Conservation (phyloP, 2,329 filamentous ascomycete genomes). For the Penicillium sp. region DNA sequence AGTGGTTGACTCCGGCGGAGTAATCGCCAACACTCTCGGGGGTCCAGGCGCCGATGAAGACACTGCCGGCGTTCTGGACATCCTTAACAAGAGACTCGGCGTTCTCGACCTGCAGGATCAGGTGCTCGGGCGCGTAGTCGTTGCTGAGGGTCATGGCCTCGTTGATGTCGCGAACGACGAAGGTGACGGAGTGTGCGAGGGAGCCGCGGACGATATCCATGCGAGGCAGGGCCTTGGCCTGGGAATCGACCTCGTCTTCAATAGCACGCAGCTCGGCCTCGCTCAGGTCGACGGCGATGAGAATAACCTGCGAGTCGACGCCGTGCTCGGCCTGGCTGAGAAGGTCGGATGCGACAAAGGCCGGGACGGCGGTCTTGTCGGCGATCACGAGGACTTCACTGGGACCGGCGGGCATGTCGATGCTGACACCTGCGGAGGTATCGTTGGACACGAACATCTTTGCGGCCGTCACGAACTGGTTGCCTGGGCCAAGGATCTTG, state of each 20-base stretch:
- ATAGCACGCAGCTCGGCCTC: constrained; percentile 76
- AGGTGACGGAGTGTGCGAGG: constrained; percentile 87
- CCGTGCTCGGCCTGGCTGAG: constrained; percentile 96
- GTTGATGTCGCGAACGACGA: constrained; percentile 68
- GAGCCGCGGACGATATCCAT: constrained; percentile 90
- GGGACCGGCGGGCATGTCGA: constrained; percentile 97
- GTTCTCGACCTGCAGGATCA: constrained; percentile 85
- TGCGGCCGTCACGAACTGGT: constrained; percentile 96
- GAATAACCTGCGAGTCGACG: constrained; percentile 90
- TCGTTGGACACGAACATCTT: constrained; percentile 99
- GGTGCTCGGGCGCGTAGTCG: constrained; percentile 90
- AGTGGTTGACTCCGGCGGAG: constrained; percentile 96
- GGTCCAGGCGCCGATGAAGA: constrained; percentile 95
- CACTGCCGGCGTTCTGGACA: constrained; percentile 91
- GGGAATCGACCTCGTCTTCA: constrained; percentile 84
- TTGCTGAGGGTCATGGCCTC: constrained; percentile 85
- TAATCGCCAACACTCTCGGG: constrained; percentile 98
- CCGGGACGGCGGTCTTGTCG: constrained; percentile 82
- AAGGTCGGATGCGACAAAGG: constrained; percentile 92
- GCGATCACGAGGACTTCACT: constrained; percentile 97
- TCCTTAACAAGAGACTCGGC: constrained; percentile 71
- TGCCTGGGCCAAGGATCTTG: constrained; percentile 96
- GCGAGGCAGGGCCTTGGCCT: constrained; percentile 82
- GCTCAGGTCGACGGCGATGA: constrained; percentile 78
- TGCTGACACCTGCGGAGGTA: constrained; percentile 89